Evolutionary conservation across 768 basidiomycete species (phyloP).

Genomic region (Pleurotus platypus): DNA sequence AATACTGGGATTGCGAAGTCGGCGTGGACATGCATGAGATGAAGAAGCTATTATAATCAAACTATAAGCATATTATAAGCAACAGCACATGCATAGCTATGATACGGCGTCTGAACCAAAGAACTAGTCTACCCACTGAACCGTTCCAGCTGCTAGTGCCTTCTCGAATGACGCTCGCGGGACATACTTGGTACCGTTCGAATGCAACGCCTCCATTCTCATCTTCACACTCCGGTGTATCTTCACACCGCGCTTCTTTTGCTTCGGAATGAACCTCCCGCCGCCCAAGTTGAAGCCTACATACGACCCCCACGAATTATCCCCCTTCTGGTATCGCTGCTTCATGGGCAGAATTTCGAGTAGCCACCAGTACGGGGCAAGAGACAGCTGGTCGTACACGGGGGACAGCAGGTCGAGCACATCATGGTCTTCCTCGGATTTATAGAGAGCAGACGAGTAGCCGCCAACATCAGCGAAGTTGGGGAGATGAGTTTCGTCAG

Average conservation of each 20-base stretch:
- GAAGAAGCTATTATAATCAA: too few species aligned
- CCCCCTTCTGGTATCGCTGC: constrained; percentile 31
- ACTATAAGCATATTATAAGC: neutral
- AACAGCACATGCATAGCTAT: neutral
- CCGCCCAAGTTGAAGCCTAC: constrained; percentile 29
- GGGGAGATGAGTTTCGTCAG: neutral
- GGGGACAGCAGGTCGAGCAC: constrained; percentile 44
- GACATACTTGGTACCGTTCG: constrained; percentile 28
- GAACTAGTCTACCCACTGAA: too few species aligned
- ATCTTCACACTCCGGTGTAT: constrained; percentile 51
- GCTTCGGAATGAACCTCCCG: constrained; percentile 36
- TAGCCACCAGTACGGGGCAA: constrained; percentile 51
- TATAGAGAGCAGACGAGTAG: neutral
- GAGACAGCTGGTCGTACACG: constrained; percentile 46
- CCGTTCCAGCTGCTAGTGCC: too few species aligned
- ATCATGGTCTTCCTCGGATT: constrained; percentile 51
- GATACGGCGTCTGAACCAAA: neutral
- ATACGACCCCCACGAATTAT: constrained; percentile 25
- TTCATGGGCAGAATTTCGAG: constrained; percentile 45
- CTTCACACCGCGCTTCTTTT: constrained; percentile 33
- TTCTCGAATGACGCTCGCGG: constrained; percentile 15
- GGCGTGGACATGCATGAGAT: too few species aligned
- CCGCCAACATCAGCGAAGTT: neutral
- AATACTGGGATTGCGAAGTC: too few species aligned
- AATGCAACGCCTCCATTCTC: constrained; percentile 46